Evolutionary conservation across 345 rosid species (phyloP), one percentile per base, ranked within the genome.

Genomic region (Sonneratia alba): DNA sequence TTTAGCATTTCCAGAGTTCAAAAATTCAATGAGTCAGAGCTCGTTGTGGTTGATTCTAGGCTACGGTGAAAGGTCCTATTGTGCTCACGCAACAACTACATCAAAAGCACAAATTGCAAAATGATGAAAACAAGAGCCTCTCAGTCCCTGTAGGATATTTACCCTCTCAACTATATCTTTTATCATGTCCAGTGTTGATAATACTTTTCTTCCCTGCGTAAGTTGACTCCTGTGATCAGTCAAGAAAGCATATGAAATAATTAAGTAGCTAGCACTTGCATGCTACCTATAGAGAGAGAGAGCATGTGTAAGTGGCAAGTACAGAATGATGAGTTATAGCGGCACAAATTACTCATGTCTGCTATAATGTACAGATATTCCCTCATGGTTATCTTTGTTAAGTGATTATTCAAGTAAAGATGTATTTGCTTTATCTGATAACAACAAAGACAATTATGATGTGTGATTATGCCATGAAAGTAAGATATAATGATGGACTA

Each of bases 121-220:
- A 68, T 21, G 55, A 16, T 43, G 19, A 34, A 48, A 68, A 24
- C 70, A 68, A 68, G 70, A 68, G 48, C 53, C 55, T 14, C 55
- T 24, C 66, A 3, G 38, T 62, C 27, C 38, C 27, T 38, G 11
- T 73, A 68, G 70, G 61, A 24, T 67, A 66, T 63, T 84, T 86
- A 91, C 98, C 89, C 91, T 84, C 67, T 77, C 81, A 73, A 86
- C 93, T 71, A 94, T 89, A 76, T 87, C 90, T 55, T 85, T 83
- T 86, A 91, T 86, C 93, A 88, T 90, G 72, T 86, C 92, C 65
- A 94, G 75, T 55, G 95, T 91, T 65, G 68, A 81, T 74, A 94
- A 79, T 70, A 94, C 95, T 81, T 91, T 94, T 64, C 96, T 95
- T 72, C 97, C 98, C 70, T 85, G 95, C 62, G 87, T 85, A 76